phyloP scores from a whole-genome alignment of 208 protist species.

The Herpetomonas tarakana region DNA sequence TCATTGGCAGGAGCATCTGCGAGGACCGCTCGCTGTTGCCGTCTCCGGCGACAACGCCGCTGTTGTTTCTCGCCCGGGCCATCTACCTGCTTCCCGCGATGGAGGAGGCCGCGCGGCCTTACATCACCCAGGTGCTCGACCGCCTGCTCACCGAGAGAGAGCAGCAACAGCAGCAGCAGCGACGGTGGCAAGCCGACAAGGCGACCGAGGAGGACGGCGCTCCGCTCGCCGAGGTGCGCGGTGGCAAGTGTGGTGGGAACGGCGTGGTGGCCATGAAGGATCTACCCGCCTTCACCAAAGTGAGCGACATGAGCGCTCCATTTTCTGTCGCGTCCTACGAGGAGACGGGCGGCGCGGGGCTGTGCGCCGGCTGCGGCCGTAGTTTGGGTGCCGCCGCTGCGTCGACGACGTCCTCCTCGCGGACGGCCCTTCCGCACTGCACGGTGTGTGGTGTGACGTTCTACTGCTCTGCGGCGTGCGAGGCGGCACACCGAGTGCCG shows the following conservation, averaged over 20 bases:
- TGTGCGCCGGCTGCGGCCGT: conserved; percentile 56
- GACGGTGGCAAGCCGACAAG: neutral
- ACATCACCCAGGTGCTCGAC: conserved; percentile 21
- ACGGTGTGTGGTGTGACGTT: conserved; percentile 34
- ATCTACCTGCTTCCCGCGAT: conserved; percentile 67
- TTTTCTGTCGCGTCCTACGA: conserved; percentile 73
- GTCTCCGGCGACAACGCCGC: conserved; percentile 8
- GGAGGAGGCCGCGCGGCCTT: conserved; percentile 23
- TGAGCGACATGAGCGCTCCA: conserved; percentile 37
- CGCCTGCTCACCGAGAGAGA: conserved; percentile 8
- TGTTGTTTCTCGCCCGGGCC: conserved; percentile 72
- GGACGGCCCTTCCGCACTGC: conserved; percentile 14
- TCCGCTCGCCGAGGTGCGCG: conserved; percentile 15
- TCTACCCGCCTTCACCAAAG: conserved; percentile 34
- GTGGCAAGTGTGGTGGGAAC: conserved; percentile 36
- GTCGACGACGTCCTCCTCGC: neutral
- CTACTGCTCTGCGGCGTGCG: conserved; percentile 67
- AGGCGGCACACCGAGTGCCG: conserved; percentile 16
- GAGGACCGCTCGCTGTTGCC: conserved; percentile 16
- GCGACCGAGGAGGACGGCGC: conserved; percentile 2
- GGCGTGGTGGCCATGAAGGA: conserved; percentile 36
- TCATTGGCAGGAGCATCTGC: conserved; percentile 58
- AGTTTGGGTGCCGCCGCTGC: neutral
- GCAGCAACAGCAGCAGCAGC: conserved; percentile 6
- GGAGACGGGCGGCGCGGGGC: conserved; percentile 31